Base-by-base conservation (phyloP, 2,329 filamentous ascomycete species). In the Curvularia verruculosa region DNA sequence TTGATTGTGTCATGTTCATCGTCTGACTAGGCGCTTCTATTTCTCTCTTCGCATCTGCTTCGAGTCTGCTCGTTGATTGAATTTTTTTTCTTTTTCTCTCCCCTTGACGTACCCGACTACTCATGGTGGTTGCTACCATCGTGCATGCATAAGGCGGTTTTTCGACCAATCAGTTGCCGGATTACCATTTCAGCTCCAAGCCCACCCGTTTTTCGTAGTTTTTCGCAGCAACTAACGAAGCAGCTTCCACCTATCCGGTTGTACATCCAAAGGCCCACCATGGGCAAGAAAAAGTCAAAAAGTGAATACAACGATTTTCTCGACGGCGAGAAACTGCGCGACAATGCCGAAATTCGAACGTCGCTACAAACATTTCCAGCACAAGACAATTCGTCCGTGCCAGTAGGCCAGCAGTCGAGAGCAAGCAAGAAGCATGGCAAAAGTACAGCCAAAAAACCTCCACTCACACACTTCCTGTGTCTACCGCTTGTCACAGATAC, bases 391-490 rank as follows among this genome's bases (percentile, higher is more conserved):
- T 62, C 66, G 23, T 59, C 64, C 10, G 60, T 64, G 13, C 26
- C 52, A 8, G 36, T 44, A 26, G 54, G 49, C 19, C 58, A 61
- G 23, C 29, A 61, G 3, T 44, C 36, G n/a, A 54, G 56, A 49
- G 54, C 53, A 21, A 56, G 54, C 55, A 53, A 60, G 31, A 65
- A 53, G 29, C 58, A 45, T 4, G 54, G 46, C 9, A 65, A 62
- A 52, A 47, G 53, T 8, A 65, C 54, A 18, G 45, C 60, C 3
- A 79, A 76, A 57, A 80, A 77, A 57, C 76, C 80, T 8, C 76
- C 77, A 10, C 81, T 87, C 23, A 93, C 90, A 3, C 90, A 93
- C 76, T 93, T 93, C 71, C 80, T 93, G 45, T 91, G 87, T 74
- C 80, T 94, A 49, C 89, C 92, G 1, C 84, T 97, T 6, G 81